These are phyloP conservation scores for Spizellomyces sp. DNA, from an alignment of 192 early-diverging fungal genomes.

Conservation along the genomic window DNA sequence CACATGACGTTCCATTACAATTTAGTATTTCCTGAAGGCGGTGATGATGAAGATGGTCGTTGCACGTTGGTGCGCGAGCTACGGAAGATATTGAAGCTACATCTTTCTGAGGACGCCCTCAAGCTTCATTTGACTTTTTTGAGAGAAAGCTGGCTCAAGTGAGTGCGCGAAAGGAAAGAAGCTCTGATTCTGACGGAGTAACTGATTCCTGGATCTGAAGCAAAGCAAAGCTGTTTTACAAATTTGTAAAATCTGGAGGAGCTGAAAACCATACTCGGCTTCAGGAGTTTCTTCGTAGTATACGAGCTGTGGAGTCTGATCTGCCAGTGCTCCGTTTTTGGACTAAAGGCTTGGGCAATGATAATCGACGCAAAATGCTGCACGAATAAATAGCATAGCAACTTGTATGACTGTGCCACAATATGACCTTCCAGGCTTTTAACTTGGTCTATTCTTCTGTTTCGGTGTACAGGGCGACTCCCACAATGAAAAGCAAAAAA, in stretches of 20 bases:
- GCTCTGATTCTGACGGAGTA: neutral
- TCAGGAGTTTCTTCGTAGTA: neutral
- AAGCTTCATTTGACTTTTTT: slow-evolving; percentile 5
- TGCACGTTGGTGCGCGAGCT: slow-evolving; percentile 4
- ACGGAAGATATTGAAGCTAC: neutral
- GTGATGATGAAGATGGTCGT: neutral
- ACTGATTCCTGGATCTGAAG: slow-evolving; percentile 5
- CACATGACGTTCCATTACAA: no score
- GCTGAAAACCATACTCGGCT: neutral
- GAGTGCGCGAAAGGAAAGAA: neutral
- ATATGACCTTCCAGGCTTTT: neutral
- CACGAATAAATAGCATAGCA: neutral
- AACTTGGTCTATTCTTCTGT: neutral
- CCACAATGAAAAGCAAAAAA: neutral
- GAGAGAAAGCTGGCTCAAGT: slow-evolving; percentile 26
- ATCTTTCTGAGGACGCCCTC: neutral
- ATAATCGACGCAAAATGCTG: slow-evolving; percentile 16
- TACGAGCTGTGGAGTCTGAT: slow-evolving; percentile 2
- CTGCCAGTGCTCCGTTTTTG: slow-evolving; percentile 21
- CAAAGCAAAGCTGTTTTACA: slow-evolving; percentile 29
- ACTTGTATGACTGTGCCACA: neutral
- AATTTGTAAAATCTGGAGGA: slow-evolving; percentile 11
- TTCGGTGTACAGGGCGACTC: neutral
- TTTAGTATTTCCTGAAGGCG: neutral
- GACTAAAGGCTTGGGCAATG: slow-evolving; percentile 22